Conservation (phyloP, 495 filamentous ascomycete species). For the Venustampulla echinocandica region DNA sequence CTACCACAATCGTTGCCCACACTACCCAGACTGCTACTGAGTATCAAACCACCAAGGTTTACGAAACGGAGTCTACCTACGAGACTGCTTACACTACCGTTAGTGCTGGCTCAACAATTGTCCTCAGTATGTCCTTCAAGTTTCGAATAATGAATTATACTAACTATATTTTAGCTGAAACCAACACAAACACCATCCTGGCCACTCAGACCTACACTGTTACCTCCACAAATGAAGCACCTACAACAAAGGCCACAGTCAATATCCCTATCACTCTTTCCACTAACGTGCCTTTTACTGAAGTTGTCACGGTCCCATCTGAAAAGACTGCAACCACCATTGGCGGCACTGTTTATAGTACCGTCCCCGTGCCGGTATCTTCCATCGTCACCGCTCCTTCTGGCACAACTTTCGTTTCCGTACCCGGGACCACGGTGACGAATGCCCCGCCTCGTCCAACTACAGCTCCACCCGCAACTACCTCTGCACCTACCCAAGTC, state of each 20-base stretch:
- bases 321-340: constrained; percentile 12
- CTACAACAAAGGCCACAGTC: constrained; percentile 9
- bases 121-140: constrained; percentile 1
- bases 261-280: constrained; percentile 13
- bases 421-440: background rate
- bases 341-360: background rate
- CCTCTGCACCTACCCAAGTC: constrained; percentile 12
- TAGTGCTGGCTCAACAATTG: constrained; percentile 13
- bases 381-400: background rate
- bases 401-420: background rate
- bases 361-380: background rate
- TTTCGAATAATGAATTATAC: no score
- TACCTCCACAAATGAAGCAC: constrained; percentile 15
- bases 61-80: constrained; percentile 9
- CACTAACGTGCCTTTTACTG: constrained; percentile 1
- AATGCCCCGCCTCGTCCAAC: background rate
- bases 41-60: constrained; percentile 15
- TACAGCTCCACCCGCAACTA: background rate
- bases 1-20: constrained; percentile 2
- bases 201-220: constrained; percentile 12
- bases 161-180: no score
- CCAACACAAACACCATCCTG: constrained; percentile 10
- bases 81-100: constrained; percentile 16
- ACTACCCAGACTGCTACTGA: constrained; percentile 5
- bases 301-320: constrained; percentile 14